Evolutionary conservation across 75 land plant genomes (phyloP).

Genomic region (Chamaecyparis obtusa): DNA sequence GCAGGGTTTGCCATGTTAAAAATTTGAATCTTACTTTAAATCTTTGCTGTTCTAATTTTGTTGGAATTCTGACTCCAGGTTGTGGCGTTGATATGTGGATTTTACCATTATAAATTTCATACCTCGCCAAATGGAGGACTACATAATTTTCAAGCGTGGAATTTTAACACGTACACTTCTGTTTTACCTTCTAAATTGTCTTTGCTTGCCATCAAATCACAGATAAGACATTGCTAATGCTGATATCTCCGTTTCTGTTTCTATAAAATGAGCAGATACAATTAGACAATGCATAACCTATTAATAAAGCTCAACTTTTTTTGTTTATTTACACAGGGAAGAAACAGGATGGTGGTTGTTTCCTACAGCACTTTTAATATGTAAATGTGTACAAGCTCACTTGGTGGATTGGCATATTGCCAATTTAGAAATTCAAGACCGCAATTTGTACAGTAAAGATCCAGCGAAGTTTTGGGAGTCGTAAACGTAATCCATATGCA

Average conservation of each 20-base stretch:
- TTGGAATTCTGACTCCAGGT: conserved; percentile 40
- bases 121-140: conserved; percentile 27
- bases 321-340: conserved; percentile 57
- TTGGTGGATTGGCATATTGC: conserved; percentile 93
- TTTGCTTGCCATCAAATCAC: background rate
- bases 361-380: conserved; percentile 60
- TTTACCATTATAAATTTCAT: conserved; percentile 59
- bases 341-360: conserved; percentile 96
- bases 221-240: background rate
- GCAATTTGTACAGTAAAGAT: conserved; percentile 83
- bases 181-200: background rate
- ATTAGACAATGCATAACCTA: conserved; percentile 13
- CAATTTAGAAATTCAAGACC: conserved; percentile 93
- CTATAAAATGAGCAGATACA: background rate
- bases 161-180: conserved; percentile 51
- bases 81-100: conserved; percentile 82
- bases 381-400: conserved; percentile 82
- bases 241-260: background rate
- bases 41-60: background rate
- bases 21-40: background rate
- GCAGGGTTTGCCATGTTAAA: background rate
- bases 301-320: background rate
- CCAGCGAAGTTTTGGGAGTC: conserved; percentile 86
- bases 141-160: conserved; percentile 56
- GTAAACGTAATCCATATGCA: conserved; percentile 28